Evolutionary conservation across 805 yeast species (phyloP).

Genomic region (Monosporozyma unispora): DNA sequence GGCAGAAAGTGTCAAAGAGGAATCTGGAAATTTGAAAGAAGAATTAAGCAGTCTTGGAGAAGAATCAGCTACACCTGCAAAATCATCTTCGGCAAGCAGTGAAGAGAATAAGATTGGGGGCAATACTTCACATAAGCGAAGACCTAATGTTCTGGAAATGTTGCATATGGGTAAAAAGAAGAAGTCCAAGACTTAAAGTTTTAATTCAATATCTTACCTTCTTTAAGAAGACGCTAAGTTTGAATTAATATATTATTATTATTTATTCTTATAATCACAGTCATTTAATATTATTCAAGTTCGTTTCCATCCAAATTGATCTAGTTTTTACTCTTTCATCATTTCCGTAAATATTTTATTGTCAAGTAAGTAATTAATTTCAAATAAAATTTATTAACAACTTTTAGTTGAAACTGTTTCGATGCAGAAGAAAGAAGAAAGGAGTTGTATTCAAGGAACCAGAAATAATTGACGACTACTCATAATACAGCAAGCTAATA

Average conservation of each 20-base stretch:
- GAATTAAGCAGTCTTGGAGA: neutral
- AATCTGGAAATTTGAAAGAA: too few relatives aligned
- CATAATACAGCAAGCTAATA: too few relatives aligned
- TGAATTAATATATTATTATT: neutral
- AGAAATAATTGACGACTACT: too few relatives aligned
- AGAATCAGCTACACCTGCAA: neutral
- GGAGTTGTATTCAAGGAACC: too few relatives aligned
- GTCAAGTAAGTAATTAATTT: neutral
- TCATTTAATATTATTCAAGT: neutral
- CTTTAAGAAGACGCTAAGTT: neutral
- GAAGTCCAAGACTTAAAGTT: neutral
- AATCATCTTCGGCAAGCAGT: neutral
- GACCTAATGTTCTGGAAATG: neutral
- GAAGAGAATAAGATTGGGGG: conserved; percentile 1
- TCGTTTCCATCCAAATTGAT: neutral
- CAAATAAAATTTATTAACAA: neutral
- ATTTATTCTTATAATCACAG: neutral
- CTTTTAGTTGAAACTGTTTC: too few relatives aligned
- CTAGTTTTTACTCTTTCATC: neutral
- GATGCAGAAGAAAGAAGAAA: neutral
- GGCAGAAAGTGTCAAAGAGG: too few relatives aligned
- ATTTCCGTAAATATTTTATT: neutral
- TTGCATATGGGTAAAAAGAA: neutral
- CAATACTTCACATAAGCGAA: neutral
- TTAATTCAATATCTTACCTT: neutral